Conservation (phyloP, 306 rosid species). For the Fragaria iinumae region DNA sequence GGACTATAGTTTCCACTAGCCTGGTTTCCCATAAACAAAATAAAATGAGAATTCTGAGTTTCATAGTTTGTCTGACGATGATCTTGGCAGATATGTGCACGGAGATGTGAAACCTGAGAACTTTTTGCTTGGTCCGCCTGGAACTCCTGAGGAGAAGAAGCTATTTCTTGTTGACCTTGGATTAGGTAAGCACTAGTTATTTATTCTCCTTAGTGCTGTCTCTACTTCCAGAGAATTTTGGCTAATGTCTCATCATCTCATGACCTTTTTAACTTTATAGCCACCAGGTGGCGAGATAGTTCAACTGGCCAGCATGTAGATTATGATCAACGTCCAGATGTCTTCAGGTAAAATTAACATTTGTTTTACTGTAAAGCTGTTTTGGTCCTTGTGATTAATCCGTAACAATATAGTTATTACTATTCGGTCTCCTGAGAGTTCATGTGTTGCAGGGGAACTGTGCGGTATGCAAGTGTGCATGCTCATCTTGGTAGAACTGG, state of each 20-base stretch:
- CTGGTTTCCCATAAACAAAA: background rate
- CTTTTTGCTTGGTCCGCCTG: conserved; percentile 51
- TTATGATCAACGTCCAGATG: conserved; percentile 54
- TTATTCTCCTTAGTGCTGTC: background rate
- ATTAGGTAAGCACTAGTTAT: conserved; percentile 31
- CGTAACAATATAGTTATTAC: background rate
- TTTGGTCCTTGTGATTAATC: background rate
- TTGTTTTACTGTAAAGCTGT: background rate
- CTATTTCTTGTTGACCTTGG: conserved; percentile 57
- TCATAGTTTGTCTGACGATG: conserved; percentile 10
- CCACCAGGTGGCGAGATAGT: conserved; percentile 48
- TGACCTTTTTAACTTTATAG: conserved; percentile 20
- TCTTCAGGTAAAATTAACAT: conserved; percentile 36
- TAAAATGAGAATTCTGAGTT: background rate
- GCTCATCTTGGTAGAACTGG: conserved; percentile 93
- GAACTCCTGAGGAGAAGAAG: conserved; percentile 46
- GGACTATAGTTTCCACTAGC: background rate
- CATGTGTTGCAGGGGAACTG: conserved; percentile 61
- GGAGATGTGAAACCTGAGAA: conserved; percentile 59
- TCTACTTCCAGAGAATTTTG: background rate
- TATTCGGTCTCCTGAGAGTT: conserved; percentile 3
- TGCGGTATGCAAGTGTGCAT: conserved; percentile 86
- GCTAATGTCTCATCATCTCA: conserved; percentile 10
- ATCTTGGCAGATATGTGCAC: conserved; percentile 46
- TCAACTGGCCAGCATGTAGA: conserved; percentile 49